These are phyloP conservation scores for Phyllostachys edulis DNA, from an alignment of 176 grass and related monocot genomes.

Conservation along the genomic window DNA sequence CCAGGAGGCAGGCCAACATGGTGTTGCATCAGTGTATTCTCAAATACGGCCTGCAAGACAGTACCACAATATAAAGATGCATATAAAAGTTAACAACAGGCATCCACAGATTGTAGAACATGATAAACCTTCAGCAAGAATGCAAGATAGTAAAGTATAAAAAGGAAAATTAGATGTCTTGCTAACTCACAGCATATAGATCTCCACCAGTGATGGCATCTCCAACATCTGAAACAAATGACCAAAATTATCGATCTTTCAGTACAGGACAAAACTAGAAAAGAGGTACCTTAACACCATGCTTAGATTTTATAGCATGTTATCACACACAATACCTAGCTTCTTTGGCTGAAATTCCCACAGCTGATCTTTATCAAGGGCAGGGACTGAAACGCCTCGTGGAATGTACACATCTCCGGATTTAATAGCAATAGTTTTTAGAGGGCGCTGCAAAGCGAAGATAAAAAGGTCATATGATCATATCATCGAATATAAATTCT, in stretches of 20 bases:
- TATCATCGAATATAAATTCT: slow-evolving; percentile 5
- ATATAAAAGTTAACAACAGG: slow-evolving; percentile 17
- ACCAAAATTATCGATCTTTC: slow-evolving; percentile 16
- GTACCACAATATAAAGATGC: slow-evolving; percentile 1
- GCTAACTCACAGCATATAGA: slow-evolving; percentile 69
- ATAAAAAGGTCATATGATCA: slow-evolving; percentile 15
- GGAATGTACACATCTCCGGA: slow-evolving; percentile 88
- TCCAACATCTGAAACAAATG: slow-evolving; percentile 59
- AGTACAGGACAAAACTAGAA: background rate
- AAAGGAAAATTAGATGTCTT: background rate
- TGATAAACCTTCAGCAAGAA: background rate
- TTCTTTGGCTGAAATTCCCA: slow-evolving; percentile 80
- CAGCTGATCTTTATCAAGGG: slow-evolving; percentile 74
- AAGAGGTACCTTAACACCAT: background rate
- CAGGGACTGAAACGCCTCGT: slow-evolving; percentile 79
- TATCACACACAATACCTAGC: slow-evolving; percentile 44
- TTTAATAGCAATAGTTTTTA: slow-evolving; percentile 84
- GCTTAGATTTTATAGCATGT: slow-evolving; percentile 22
- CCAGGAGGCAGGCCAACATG: slow-evolving; percentile 68
- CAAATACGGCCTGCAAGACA: slow-evolving; percentile 53
- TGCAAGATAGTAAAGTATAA: background rate
- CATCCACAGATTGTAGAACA: background rate
- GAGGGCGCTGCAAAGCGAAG: slow-evolving; percentile 53
- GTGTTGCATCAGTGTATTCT: slow-evolving; percentile 77
- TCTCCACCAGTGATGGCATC: slow-evolving; percentile 75